Evolutionary conservation across 805 yeast genomes (phyloP).

Genomic region (Candida insectorum): DNA sequence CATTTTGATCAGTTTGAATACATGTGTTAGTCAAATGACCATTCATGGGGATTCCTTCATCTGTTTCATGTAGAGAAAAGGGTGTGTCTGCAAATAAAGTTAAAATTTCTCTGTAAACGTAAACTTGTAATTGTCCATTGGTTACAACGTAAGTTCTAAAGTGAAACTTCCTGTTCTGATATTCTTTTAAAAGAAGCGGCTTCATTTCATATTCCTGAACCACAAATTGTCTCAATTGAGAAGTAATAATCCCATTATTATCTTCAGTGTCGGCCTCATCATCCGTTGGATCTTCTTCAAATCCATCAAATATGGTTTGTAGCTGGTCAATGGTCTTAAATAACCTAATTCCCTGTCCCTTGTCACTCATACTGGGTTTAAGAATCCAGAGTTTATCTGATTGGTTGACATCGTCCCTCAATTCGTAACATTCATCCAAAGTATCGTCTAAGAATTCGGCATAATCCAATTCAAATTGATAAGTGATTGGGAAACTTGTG

Average conservation of each 20-base stretch:
- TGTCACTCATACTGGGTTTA: constrained; percentile 96
- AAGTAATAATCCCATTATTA: constrained; percentile 66
- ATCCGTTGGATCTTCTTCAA: constrained; percentile 68
- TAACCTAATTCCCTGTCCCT: constrained; percentile 91
- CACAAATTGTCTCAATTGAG: constrained; percentile 86
- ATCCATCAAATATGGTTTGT: constrained; percentile 78
- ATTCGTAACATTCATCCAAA: constrained; percentile 86
- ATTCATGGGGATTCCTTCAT: constrained; percentile 42
- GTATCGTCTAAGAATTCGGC: constrained; percentile 96
- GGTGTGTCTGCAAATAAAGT: constrained; percentile 70
- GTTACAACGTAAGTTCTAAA: constrained; percentile 81
- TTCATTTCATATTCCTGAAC: constrained; percentile 74
- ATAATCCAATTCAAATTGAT: constrained; percentile 82
- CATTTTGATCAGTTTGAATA: constrained; percentile 56
- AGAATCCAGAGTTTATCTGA: constrained; percentile 75
- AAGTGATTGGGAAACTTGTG: constrained; percentile 68
- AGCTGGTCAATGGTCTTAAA: constrained; percentile 76
- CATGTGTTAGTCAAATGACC: constrained; percentile 96
- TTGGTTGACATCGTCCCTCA: constrained; percentile 69
- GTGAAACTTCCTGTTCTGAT: constrained; percentile 78
- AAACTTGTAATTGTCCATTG: constrained; percentile 70
- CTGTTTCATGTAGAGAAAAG: constrained; percentile 15
- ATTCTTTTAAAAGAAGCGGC: constrained; percentile 64
- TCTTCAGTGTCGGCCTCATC: constrained; percentile 45
- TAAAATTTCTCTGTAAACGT: constrained; percentile 75